A percentile compares a stretch with the other conserved stretches of the same genome.
phyloP scores from a whole-genome alignment of 805 yeast species.

The Ogataea wickerhamii region DNA sequence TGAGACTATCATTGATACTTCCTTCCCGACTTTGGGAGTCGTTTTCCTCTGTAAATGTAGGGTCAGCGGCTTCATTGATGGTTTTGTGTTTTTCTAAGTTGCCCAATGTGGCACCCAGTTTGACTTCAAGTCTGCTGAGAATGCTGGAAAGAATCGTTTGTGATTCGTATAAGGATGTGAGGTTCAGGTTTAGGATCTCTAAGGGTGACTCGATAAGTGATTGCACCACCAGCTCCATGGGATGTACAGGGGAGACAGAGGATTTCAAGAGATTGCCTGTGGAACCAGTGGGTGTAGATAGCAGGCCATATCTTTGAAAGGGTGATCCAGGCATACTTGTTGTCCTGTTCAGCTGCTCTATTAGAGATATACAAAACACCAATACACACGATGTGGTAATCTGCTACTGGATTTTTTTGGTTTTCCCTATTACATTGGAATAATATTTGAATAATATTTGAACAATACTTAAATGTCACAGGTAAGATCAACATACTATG shows the following conservation, averaged over 20 bases:
- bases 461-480: too few relatives aligned
- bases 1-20: slow-evolving; percentile 7
- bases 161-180: slow-evolving; percentile 53
- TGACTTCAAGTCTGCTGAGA: slow-evolving; percentile 37
- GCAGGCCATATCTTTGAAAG: background rate
- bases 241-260: slow-evolving; percentile 39
- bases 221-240: slow-evolving; percentile 58
- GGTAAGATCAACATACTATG: too few relatives aligned
- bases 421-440: too few relatives aligned
- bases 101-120: slow-evolving; percentile 23
- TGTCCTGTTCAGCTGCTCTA: too few relatives aligned
- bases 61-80: slow-evolving; percentile 2
- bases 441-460: too few relatives aligned
- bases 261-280: background rate
- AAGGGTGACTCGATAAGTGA: slow-evolving; percentile 51
- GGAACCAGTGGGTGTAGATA: background rate
- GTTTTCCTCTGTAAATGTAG: slow-evolving; percentile 14
- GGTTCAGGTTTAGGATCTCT: slow-evolving; percentile 46
- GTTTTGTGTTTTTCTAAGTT: slow-evolving; percentile 7
- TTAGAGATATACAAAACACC: too few relatives aligned
- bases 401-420: too few relatives aligned
- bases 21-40: slow-evolving; percentile 1
- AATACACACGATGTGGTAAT: too few relatives aligned
- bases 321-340: background rate
- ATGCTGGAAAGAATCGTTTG: slow-evolving; percentile 52